Evolutionary conservation across 345 rosid species (phyloP).

Genomic region (Anastatica hierochuntica): DNA sequence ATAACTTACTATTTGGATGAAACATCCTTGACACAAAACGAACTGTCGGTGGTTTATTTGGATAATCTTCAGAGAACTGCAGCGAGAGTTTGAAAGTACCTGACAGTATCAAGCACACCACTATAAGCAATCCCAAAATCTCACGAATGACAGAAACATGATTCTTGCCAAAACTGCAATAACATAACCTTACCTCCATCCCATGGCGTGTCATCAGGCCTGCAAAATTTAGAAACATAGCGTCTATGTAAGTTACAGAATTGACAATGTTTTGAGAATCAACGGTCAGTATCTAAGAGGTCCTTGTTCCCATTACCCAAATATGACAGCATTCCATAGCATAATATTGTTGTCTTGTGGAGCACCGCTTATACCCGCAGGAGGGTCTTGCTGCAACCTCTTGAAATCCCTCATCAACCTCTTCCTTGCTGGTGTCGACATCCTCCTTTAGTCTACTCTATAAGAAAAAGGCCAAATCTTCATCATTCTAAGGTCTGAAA

Average conservation of each 20-base stretch:
- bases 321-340: slow-evolving; percentile 64
- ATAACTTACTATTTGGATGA: slow-evolving; percentile 54
- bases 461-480: not conserved
- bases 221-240: slow-evolving; percentile 18
- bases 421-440: slow-evolving; percentile 72
- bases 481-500: not conserved
- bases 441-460: slow-evolving; percentile 16
- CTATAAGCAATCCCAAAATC: not conserved
- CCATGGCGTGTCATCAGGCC: slow-evolving; percentile 65
- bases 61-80: slow-evolving; percentile 58
- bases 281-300: no score
- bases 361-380: slow-evolving; percentile 61
- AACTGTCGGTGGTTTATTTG: slow-evolving; percentile 58
- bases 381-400: slow-evolving; percentile 68
- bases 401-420: slow-evolving; percentile 63
- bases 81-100: slow-evolving; percentile 61
- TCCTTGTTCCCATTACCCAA: no score
- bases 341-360: slow-evolving; percentile 54
- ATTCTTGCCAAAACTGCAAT: not conserved
- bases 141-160: not conserved
- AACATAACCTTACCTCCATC: slow-evolving; percentile 38
- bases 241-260: not conserved
- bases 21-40: slow-evolving; percentile 64
- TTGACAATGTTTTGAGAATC: not conserved
- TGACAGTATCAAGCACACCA: not conserved